Percentiles rank a stretch among this genome's conserved stretches.
Conservation (phyloP, 306 rosid species). For the Adenanthera pavonina region DNA sequence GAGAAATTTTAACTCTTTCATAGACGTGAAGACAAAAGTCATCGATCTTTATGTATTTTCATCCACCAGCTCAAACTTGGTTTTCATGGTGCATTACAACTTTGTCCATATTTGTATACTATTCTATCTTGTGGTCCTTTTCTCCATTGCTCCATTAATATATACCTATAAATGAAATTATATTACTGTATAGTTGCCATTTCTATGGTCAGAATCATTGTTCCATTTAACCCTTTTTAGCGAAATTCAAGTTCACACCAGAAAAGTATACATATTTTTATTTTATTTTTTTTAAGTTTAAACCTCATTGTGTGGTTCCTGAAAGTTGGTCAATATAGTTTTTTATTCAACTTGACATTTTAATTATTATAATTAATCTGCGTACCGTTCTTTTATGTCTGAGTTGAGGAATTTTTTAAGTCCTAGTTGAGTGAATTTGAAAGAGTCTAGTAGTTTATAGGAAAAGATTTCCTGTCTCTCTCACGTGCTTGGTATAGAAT, state of each 20-base stretch:
- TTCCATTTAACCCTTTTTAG: conserved; percentile 37
- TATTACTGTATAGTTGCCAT: not conserved
- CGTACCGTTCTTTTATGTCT: not conserved
- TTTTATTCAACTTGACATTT: not conserved
- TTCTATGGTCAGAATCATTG: conserved; percentile 37
- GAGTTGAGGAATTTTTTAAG: not conserved
- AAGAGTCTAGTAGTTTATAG: not conserved
- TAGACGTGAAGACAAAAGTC: conserved; percentile 44
- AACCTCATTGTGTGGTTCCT: not conserved
- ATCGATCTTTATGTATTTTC: conserved; percentile 38
- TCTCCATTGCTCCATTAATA: not conserved
- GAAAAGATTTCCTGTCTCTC: not conserved
- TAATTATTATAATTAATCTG: not conserved
- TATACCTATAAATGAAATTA: conserved; percentile 3
- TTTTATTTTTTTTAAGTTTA: not conserved
- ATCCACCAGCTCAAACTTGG: not conserved
- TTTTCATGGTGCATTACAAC: not conserved
- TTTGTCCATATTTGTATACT: not conserved
- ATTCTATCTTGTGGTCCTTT: conserved; percentile 44
- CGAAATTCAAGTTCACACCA: not conserved
- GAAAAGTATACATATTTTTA: not conserved
- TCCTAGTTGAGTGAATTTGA: not conserved
- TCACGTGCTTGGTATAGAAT: not conserved
- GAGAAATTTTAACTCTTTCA: conserved; percentile 35
- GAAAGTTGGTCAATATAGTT: not conserved